phyloP scores from a whole-genome alignment of 1,284 basidiomycete genomes.

The Exobasidium rhododendri region DNA sequence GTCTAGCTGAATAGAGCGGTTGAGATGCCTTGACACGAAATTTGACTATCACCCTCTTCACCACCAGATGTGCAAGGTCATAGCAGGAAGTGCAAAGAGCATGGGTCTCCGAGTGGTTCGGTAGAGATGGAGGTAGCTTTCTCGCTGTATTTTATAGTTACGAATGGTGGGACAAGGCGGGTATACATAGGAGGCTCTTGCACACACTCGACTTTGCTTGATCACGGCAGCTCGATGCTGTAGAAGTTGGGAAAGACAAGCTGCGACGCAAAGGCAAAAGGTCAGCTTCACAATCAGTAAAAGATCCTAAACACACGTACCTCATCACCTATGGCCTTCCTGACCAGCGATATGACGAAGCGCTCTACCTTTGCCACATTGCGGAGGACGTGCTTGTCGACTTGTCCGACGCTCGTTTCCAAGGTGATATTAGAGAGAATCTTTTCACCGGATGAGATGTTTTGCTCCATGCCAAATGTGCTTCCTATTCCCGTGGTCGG shows the following conservation, averaged over 20 bases:
- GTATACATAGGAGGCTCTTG: neutral
- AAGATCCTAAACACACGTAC: conserved; percentile 11
- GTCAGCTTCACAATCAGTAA: neutral
- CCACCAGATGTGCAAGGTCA: conserved; percentile 42
- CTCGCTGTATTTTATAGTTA: neutral
- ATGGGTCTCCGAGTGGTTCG: conserved; percentile 43
- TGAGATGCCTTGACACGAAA: neutral
- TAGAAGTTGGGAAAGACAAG: conserved; percentile 53
- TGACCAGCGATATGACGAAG: conserved; percentile 89
- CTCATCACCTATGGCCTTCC: conserved; percentile 76
- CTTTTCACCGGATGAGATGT: conserved; percentile 63
- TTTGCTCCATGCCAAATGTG: conserved; percentile 1
- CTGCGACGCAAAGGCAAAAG: neutral
- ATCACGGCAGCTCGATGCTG: conserved; percentile 43
- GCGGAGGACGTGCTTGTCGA: conserved; percentile 90
- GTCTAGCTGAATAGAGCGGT: too few relatives aligned
- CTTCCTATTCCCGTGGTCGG: neutral
- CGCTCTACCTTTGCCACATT: conserved; percentile 95
- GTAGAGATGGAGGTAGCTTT: neutral
- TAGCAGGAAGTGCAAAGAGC: conserved; percentile 36
- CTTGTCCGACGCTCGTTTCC: conserved; percentile 93
- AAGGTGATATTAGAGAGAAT: conserved; percentile 88
- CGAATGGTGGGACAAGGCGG: neutral
- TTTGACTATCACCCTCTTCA: neutral
- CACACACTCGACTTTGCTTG: neutral